Conservation (phyloP, 306 rosid genomes). For the Cicer bijugum region DNA sequence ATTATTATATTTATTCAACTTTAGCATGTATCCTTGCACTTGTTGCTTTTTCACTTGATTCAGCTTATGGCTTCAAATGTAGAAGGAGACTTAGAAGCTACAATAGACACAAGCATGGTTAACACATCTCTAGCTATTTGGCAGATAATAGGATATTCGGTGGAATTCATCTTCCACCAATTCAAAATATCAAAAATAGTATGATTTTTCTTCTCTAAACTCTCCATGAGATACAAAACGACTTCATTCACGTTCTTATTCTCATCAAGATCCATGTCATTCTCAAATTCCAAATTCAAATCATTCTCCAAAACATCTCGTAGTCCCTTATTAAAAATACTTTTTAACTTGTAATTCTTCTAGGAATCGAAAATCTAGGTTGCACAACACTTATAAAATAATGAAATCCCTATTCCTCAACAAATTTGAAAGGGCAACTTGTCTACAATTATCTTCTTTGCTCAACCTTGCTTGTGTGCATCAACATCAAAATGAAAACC, state of each 20-base stretch:
- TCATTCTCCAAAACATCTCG: too few relatives aligned
- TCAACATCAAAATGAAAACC: too few relatives aligned
- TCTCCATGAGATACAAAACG: neutral
- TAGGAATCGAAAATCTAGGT: too few relatives aligned
- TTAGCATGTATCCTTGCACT: slow-evolving; percentile 25
- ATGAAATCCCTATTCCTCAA: too few relatives aligned
- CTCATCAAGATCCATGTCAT: neutral
- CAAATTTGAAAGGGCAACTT: too few relatives aligned
- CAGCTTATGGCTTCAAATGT: neutral
- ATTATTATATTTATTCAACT: slow-evolving; percentile 24
- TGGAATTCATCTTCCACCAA: slow-evolving; percentile 6
- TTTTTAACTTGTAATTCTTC: too few relatives aligned
- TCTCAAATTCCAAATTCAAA: neutral
- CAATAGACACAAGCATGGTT: too few relatives aligned
- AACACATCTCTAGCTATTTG: neutral
- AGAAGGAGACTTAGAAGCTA: neutral
- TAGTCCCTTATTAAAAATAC: too few relatives aligned
- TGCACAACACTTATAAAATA: too few relatives aligned
- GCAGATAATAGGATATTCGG: neutral
- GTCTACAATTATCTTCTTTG: too few relatives aligned
- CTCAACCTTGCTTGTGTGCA: too few relatives aligned
- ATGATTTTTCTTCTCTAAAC: neutral
- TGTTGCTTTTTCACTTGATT: slow-evolving; percentile 16
- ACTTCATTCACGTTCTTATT: neutral
- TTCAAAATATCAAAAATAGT: neutral